Evolutionary conservation across 2,329 filamentous ascomycete species (phyloP).

Genomic region (Nannizziopsis barbatae): DNA sequence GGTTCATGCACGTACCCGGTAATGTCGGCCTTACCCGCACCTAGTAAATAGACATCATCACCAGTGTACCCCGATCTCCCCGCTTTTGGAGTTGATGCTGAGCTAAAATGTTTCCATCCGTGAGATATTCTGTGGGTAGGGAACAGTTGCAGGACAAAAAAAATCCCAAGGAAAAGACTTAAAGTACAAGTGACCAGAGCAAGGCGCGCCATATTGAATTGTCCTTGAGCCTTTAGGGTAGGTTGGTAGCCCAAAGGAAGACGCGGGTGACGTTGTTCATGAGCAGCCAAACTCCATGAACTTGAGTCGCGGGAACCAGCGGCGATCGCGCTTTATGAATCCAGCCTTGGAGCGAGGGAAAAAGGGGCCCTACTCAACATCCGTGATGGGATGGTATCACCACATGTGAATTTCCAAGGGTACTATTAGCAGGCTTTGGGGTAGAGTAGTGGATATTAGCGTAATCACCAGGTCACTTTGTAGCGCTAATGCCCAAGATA

Average conservation of each 20-base stretch:
- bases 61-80: conserved; percentile 17
- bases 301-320: neutral
- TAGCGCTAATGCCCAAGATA: neutral
- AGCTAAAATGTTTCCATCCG: neutral
- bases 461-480: neutral
- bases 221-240: neutral
- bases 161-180: conserved; percentile 8
- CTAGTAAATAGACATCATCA: conserved; percentile 48
- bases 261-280: too few species aligned
- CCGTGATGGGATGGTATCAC: neutral
- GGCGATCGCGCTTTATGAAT: neutral
- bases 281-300: neutral
- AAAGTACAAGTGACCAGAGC: conserved; percentile 7
- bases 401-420: conserved; percentile 9
- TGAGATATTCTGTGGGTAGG: neutral
- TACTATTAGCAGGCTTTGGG: neutral
- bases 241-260: neutral
- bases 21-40: conserved; percentile 61
- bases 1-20: conserved; percentile 44
- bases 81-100: conserved; percentile 2
- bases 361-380: neutral
- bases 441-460: neutral
- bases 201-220: conserved; percentile 8
- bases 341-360: neutral
- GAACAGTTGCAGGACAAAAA: conserved; percentile 6